Percentiles rank a stretch among this genome's conserved stretches.
Evolutionary conservation across 352 stramenopile species (phyloP).

Genomic region (Pythium plurisporium): DNA sequence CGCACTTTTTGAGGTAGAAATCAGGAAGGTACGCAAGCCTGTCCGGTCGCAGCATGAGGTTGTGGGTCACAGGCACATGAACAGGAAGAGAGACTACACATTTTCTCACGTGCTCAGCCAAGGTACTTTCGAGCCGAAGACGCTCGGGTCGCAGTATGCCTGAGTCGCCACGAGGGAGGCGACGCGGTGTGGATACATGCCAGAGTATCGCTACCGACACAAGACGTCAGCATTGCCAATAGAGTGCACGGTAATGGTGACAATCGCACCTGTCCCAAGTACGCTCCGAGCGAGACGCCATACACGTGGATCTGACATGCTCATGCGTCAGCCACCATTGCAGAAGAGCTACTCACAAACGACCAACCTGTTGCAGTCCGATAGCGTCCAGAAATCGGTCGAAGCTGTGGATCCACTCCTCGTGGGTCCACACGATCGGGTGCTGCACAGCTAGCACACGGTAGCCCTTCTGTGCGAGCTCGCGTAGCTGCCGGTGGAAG

Average conservation of each 20-base stretch:
- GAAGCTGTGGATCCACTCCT: slow-evolving; percentile 82
- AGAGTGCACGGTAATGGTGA: not conserved
- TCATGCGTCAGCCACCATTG: not conserved
- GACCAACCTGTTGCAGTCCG: slow-evolving; percentile 29
- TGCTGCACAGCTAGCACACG: slow-evolving; percentile 71
- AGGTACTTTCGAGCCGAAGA: slow-evolving; percentile 38
- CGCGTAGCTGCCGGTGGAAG: slow-evolving; percentile 57
- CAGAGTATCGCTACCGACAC: slow-evolving; percentile 38
- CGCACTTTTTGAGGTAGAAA: slow-evolving; percentile 71
- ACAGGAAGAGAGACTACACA: not conserved
- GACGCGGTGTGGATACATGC: slow-evolving; percentile 55
- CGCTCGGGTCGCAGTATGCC: slow-evolving; percentile 50
- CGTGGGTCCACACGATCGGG: slow-evolving; percentile 67
- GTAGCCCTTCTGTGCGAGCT: slow-evolving; percentile 52
- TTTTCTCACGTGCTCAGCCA: slow-evolving; percentile 51
- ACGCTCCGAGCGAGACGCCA: slow-evolving; percentile 62
- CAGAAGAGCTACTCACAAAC: not conserved
- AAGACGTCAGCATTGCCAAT: not conserved
- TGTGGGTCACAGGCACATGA: too few relatives aligned
- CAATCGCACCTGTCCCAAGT: slow-evolving; percentile 52
- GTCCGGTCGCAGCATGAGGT: too few relatives aligned
- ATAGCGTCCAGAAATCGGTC: slow-evolving; percentile 71
- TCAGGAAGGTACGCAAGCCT: slow-evolving; percentile 66
- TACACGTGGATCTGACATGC: slow-evolving; percentile 52
- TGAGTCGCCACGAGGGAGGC: slow-evolving; percentile 60